These are phyloP conservation scores for Boletus reticuloceps DNA, from an alignment of 768 basidiomycete genomes.

Conservation along the genomic window DNA sequence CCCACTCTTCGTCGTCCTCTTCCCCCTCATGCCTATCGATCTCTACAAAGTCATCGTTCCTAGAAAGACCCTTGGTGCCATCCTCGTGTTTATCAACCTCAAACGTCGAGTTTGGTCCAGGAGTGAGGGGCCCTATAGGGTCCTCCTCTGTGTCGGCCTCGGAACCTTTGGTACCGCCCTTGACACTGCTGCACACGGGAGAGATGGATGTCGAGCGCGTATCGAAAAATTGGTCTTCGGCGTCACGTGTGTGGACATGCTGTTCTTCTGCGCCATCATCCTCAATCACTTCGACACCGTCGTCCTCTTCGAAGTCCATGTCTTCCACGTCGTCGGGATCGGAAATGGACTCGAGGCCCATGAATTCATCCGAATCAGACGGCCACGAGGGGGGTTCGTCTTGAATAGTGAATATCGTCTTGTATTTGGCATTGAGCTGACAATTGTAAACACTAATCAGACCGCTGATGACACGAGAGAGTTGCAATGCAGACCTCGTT, in stretches of 20 bases:
- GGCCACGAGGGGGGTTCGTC: conserved; percentile 88
- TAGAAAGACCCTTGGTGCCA: conserved; percentile 24
- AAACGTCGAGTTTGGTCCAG: conserved; percentile 45
- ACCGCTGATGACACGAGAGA: neutral
- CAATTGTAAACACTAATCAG: conserved; percentile 6
- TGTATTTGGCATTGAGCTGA: conserved; percentile 44
- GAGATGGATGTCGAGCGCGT: conserved; percentile 46
- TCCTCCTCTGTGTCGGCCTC: conserved; percentile 74
- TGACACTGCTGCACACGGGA: conserved; percentile 37
- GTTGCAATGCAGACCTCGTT: conserved; percentile 54
- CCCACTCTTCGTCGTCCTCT: conserved; percentile 57
- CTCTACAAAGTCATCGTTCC: conserved; percentile 28
- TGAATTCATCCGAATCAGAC: conserved; percentile 63
- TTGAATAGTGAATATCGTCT: conserved; percentile 81
- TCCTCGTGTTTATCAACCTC: conserved; percentile 23
- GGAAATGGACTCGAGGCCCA: conserved; percentile 81
- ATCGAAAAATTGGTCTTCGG: conserved; percentile 54
- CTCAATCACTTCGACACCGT: conserved; percentile 35
- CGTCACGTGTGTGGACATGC: conserved; percentile 26
- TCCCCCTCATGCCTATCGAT: conserved; percentile 30
- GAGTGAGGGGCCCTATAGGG: conserved; percentile 66
- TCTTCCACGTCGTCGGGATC: conserved; percentile 74
- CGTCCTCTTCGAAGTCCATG: conserved; percentile 50
- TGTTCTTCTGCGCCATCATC: conserved; percentile 29
- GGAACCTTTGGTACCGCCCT: conserved; percentile 43